Evolutionary conservation across 2,329 filamentous ascomycete species (phyloP), one percentile per base, ranked within the genome.

Genomic region (Trichoderma simmonsii): DNA sequence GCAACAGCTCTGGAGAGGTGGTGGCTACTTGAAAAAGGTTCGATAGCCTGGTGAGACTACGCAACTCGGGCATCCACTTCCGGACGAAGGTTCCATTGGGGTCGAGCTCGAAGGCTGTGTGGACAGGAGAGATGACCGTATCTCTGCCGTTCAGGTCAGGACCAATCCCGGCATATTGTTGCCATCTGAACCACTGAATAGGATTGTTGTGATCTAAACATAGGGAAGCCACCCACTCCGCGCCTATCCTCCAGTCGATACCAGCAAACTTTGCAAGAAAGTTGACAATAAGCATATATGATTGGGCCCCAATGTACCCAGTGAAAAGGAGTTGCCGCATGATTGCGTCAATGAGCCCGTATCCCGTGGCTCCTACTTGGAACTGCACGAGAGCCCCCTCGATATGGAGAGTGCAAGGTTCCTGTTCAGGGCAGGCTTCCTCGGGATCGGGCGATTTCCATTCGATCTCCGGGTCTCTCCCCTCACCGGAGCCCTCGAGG

Each of bases 171-270:
- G 92, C 87, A 0, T 93, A 88, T 73, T 95, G 95, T 79, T 94
- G 92, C 93, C 92, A 95, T 76, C 94, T 94, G 11, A 90, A 90
- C 92, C 92, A 95, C 75, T 95, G 95, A 72, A 87, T 91, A 15
- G 87, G 89, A 0, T 92, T 86, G 75, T 95, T 93, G 78, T 95
- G 94, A 78, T 96, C 93, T 34, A 91, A 84, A 3, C 95, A 85
- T 77, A 92, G 83, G 78, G 87, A 88, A 78, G 95, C 93, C 77
- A 95, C 95, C 91, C 92, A 95, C 78, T 95, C 93, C 0, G 92
- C 93, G 0, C 93, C 93, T 15, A 93, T 86, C 0, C 92, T 88
- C 93, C 93, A 96, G 80, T 95, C 93, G 26, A 95, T 89, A 1
- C 86, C 86, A 3, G 95, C 83, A 73, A 93, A 91, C 75, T 93